Percentiles rank a stretch among this genome's conserved stretches.
Evolutionary conservation across 2,329 filamentous ascomycete genomes (phyloP).

Genomic region (Pseudogymnoascus sp.): DNA sequence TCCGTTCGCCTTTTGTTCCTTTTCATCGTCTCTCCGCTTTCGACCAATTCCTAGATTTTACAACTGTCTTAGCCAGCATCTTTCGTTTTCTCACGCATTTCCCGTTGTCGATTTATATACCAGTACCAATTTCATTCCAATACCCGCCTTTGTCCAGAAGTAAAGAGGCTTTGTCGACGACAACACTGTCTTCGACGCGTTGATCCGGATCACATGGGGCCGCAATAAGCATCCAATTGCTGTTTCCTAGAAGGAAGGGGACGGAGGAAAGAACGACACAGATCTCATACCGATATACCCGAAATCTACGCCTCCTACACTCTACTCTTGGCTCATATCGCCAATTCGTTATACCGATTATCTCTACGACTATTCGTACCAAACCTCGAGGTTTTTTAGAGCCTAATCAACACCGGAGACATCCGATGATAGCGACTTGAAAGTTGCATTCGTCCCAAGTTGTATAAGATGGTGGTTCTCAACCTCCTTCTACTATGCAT

Average conservation of each 20-base stretch:
- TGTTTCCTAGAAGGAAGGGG: background rate
- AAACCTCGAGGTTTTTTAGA: slow-evolving; percentile 3
- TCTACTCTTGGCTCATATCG: background rate
- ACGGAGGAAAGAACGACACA: slow-evolving; percentile 1
- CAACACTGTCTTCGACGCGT: slow-evolving; percentile 26
- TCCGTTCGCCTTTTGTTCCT: background rate
- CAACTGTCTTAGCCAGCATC: slow-evolving; percentile 6
- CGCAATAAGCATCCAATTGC: slow-evolving; percentile 9
- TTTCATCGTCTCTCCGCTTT: background rate
- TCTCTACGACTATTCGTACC: background rate
- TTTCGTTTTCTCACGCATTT: background rate
- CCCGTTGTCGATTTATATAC: background rate
- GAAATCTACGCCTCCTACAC: slow-evolving; percentile 16
- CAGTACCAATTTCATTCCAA: background rate
- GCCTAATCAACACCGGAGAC: background rate
- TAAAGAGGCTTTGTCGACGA: slow-evolving; percentile 17
- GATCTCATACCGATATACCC: slow-evolving; percentile 8
- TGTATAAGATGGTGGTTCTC: slow-evolving; percentile 18
- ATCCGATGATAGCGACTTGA: background rate
- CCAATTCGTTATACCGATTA: slow-evolving; percentile 6
- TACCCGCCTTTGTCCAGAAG: background rate
- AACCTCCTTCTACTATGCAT: slow-evolving; percentile 12
- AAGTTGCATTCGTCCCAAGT: background rate
- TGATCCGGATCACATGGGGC: slow-evolving; percentile 11
- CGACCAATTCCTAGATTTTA: background rate